Conservation (phyloP, 371 early-diverging fungal species). For the Syncephalastrum monosporum region DNA sequence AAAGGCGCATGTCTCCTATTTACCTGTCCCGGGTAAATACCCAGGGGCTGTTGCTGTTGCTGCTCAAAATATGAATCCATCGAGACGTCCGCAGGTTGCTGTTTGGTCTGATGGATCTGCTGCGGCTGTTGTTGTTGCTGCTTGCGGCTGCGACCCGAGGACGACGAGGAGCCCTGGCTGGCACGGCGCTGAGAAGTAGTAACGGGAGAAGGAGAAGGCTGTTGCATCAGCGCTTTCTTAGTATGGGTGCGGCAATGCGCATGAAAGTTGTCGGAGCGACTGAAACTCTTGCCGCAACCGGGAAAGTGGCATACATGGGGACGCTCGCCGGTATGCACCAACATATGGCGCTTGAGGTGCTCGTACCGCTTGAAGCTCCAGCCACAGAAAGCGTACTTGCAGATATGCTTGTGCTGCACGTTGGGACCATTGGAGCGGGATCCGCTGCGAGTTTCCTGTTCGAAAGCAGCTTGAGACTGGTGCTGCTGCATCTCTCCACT, state of each 20-base stretch:
- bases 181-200: no score
- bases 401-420: slow-evolving; percentile 42
- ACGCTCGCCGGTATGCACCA: slow-evolving; percentile 64
- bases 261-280: slow-evolving; percentile 74
- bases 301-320: slow-evolving; percentile 69
- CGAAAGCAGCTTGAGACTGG: slow-evolving; percentile 4
- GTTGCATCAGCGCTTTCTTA: slow-evolving; percentile 21
- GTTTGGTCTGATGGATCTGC: not conserved
- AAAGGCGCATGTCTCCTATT: no score
- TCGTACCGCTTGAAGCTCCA: slow-evolving; percentile 80
- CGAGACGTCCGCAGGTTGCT: not conserved
- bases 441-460: slow-evolving; percentile 8
- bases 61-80: not conserved
- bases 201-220: no score
- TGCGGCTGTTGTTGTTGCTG: not conserved
- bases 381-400: slow-evolving; percentile 52
- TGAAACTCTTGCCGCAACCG: slow-evolving; percentile 70
- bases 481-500: slow-evolving; percentile 1
- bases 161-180: no score
- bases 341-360: slow-evolving; percentile 79
- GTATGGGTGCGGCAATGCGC: slow-evolving; percentile 60
- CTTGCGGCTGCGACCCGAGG: not conserved
- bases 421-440: slow-evolving; percentile 30
- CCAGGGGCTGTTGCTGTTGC: no score
- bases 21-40: no score